Evolutionary conservation across 2,329 filamentous ascomycete species (phyloP), one percentile per base, ranked within the genome.

Genomic region (Ascochyta pisi): DNA sequence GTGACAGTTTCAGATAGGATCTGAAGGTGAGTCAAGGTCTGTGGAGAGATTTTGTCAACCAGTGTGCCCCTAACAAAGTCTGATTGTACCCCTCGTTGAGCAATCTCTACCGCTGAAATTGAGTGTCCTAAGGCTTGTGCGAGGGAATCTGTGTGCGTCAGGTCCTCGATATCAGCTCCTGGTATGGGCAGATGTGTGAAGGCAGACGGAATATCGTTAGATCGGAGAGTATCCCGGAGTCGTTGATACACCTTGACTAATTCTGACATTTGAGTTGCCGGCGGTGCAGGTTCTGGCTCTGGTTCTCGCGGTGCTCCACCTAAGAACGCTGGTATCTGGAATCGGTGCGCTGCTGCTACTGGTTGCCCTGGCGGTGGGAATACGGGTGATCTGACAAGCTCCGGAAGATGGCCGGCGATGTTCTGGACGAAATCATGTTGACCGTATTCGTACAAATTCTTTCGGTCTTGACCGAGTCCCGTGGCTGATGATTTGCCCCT

Each of bases 51-150:
- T 67, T 89, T 92, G 63, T 94, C 89, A 19, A 98, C 77, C 41
- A 98, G 78, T 5, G 89, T 94, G 74, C 86, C 83, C 50, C 90
- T 89, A 23, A 70, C 50, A 42, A 85, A 84, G 61, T 89, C 85
- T 22, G 87, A 86, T 65, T 91, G 89, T 3, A 92, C 82, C 6
- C 95, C 95, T 65, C 95, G 89, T 73, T 97, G 92, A 61, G 93
- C 89, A 62, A 98, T 96, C 77, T 99, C 95, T 4, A 91, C 87
- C 0, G 92, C 88, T 8, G 92, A 89, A 55, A 99, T 92, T 0
- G 93, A 94, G 71, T 88, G 92, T 2, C 91, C 94, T 13, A 97
- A 86, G 1, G 86, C 81, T 54, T 83, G 82, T 13, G 87, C 84
- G 10, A 92, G 75, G 1, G 83, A 83, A 65, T 90, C 87, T 54